phyloP scores from a whole-genome alignment of 805 yeast species.

The Saccharomycopsis vini region DNA sequence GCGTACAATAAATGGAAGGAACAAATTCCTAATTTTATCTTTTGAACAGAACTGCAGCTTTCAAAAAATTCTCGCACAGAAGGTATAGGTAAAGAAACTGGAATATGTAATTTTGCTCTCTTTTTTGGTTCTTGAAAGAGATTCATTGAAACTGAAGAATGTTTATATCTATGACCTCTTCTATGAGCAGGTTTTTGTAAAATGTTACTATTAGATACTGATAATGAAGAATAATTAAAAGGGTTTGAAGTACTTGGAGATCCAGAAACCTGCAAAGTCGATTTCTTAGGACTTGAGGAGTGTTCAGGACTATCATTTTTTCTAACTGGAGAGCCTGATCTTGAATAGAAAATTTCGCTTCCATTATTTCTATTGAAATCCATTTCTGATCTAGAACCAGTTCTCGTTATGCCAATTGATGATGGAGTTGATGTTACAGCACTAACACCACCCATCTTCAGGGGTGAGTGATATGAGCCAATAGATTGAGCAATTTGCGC shows the following conservation, averaged over 20 bases:
- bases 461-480: constrained; percentile 6
- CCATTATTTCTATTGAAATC: constrained; percentile 3
- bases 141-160: constrained; percentile 93
- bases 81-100: constrained; percentile 45
- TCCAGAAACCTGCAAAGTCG: constrained; percentile 8
- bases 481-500: constrained; percentile 20
- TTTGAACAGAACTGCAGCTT: constrained; percentile 52
- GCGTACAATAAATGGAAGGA: constrained; percentile 47
- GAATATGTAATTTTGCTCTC: constrained; percentile 67
- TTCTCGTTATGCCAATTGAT: constrained; percentile 3
- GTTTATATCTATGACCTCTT: constrained; percentile 92
- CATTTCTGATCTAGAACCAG: constrained; percentile 8
- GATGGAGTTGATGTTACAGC: constrained; percentile 9
- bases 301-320: constrained; percentile 7
- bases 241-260: constrained; percentile 9
- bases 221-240: constrained; percentile 12
- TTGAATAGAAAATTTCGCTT: constrained; percentile 1
- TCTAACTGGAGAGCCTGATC: constrained; percentile 18
- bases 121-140: constrained; percentile 87
- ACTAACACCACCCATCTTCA: too few species aligned
- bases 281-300: not conserved
- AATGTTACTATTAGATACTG: constrained; percentile 20
- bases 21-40: constrained; percentile 51
- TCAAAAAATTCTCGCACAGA: constrained; percentile 47
- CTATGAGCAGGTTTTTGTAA: constrained; percentile 56